phyloP scores from a whole-genome alignment of 2,329 filamentous ascomycete genomes.

The Trichoderma aggressivum region DNA sequence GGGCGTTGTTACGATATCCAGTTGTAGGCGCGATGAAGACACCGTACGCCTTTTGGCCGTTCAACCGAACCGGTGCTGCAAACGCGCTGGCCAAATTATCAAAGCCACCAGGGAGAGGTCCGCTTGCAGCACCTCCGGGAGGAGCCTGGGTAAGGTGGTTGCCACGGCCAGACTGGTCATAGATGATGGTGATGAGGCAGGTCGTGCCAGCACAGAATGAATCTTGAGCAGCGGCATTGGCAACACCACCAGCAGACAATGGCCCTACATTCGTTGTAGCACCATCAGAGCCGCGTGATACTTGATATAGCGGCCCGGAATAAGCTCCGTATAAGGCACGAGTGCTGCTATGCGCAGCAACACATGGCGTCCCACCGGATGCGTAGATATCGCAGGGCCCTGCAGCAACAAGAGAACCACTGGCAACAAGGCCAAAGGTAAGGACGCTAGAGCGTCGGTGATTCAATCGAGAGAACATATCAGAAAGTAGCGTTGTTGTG shows the following conservation, averaged over 20 bases:
- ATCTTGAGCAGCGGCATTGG: slow-evolving; percentile 13
- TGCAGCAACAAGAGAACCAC: not conserved
- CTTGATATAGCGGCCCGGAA: not conserved
- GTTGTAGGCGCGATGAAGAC: slow-evolving; percentile 4
- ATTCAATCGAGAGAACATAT: not conserved
- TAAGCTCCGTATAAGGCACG: not conserved
- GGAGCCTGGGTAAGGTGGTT: slow-evolving; percentile 7
- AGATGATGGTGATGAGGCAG: slow-evolving; percentile 6
- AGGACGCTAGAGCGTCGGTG: not conserved
- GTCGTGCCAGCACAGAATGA: slow-evolving; percentile 8
- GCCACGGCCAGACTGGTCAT: slow-evolving; percentile 5
- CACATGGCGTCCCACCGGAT: slow-evolving; percentile 1
- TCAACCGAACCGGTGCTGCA: not conserved
- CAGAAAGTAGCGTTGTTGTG: not conserved
- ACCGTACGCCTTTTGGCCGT: slow-evolving; percentile 11
- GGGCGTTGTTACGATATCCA: slow-evolving; percentile 5
- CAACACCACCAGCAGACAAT: not conserved
- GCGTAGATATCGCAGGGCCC: slow-evolving; percentile 6
- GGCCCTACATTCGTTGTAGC: not conserved
- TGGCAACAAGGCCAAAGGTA: not conserved
- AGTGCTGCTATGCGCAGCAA: slow-evolving; percentile 11
- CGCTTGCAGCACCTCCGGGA: not conserved
- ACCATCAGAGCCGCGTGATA: slow-evolving; percentile 4
- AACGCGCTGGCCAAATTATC: not conserved
- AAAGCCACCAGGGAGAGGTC: not conserved